These are phyloP conservation scores for Ustilago cynodontis DNA, from an alignment of 1,284 basidiomycete genomes.

Conservation along the genomic window DNA sequence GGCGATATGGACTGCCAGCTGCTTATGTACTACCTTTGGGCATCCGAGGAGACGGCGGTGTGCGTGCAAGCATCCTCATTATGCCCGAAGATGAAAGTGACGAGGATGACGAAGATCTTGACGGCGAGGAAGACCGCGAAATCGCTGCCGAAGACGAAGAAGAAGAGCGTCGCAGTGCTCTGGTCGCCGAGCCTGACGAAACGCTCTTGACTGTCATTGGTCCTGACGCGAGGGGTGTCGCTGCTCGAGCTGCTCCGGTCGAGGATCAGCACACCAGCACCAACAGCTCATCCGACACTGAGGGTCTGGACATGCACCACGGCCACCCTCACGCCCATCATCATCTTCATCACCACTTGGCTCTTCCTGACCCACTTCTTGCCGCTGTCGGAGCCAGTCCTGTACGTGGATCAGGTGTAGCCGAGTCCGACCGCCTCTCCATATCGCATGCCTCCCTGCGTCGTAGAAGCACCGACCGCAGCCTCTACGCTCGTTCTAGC, in stretches of 20 bases:
- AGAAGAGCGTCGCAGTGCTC: conserved; percentile 18
- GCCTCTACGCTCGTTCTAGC: conserved; percentile 30
- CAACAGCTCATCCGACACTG: conserved; percentile 36
- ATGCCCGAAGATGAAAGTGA: conserved; percentile 55
- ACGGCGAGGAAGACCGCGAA: conserved; percentile 39
- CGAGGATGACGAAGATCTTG: conserved; percentile 33
- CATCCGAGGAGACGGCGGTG: conserved; percentile 58
- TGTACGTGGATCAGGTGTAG: conserved; percentile 18
- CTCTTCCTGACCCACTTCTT: conserved; percentile 47
- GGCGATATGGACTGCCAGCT: conserved; percentile 50
- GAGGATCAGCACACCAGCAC: conserved; percentile 31
- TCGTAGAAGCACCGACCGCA: conserved; percentile 33
- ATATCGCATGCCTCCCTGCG: conserved; percentile 26
- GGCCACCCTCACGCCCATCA: conserved; percentile 9
- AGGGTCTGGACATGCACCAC: conserved; percentile 13
- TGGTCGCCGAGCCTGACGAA: conserved; percentile 15
- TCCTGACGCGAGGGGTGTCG: neutral
- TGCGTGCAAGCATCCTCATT: conserved; percentile 57
- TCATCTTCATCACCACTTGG: conserved; percentile 27
- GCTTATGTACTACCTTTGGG: conserved; percentile 60
- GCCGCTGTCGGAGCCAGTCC: conserved; percentile 44
- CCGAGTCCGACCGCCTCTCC: conserved; percentile 39
- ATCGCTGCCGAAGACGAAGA: conserved; percentile 39
- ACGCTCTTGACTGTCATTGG: conserved; percentile 2
- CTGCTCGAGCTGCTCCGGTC: neutral